Evolutionary conservation across 2,329 filamentous ascomycete genomes (phyloP), one percentile per base, ranked within the genome.

Genomic region (Alternaria sp.): DNA sequence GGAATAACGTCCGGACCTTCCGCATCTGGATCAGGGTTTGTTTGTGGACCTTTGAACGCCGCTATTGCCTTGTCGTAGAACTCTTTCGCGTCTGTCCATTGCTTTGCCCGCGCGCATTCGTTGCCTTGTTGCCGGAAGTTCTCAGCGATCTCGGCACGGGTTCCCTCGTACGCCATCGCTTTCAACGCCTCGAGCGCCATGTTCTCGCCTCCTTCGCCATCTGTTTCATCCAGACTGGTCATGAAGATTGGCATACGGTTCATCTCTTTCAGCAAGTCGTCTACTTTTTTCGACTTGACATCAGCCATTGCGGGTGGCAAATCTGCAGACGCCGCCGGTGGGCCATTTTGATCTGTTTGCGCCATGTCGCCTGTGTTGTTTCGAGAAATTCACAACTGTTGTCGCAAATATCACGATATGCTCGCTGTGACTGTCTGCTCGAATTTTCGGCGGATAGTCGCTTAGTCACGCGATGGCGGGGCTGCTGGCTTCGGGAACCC

Each of bases 71-170:
- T 96, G 28, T 87, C 88, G 79, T 99, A 99, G 79, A 94, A 97
- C 79, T 97, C 94, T 76, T 91, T 90, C 5, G 94, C 96, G 79
- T 98, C 94, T 25, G 81, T 84, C 89, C 91, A 97, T 51, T 88
- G 85, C 79, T 89, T 90, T 59, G 85, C 85, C 71, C 87, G 86
- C 76, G 96, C 97, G 74, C 88, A 90, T 73, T 98, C 95, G 78
- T 99, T 99, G 33, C 96, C 96, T 70, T 93, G 92, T 77, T 95
- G 91, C 74, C 96, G 93, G 83, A 97, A 97, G 68, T 93, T 93
- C 47, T 87, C 82, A 20, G 90, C 92, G 65, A 97, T 90, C 79
- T 98, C 95, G 10, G 90, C 86, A 53, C 92, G 89, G 9, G 94
- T 94, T 20, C 96, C 96, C 82, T 99, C 96, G 78, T 97, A 97